Evolutionary conservation across 2,329 filamentous ascomycete genomes (phyloP).

Genomic region (Neoascochyta sp.): DNA sequence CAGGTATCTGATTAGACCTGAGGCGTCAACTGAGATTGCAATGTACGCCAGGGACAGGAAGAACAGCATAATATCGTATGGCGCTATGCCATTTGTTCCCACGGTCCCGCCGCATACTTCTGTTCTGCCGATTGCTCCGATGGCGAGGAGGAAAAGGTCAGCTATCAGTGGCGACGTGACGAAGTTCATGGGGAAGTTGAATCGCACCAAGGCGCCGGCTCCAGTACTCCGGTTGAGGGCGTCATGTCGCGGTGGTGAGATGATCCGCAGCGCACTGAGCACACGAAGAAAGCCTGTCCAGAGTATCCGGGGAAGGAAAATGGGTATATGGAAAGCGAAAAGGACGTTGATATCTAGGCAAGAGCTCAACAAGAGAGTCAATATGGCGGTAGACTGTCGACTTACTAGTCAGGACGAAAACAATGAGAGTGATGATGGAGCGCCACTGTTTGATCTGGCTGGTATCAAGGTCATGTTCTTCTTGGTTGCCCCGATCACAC

Average conservation of each 20-base stretch:
- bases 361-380: constrained; percentile 2
- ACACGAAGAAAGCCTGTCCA: constrained; percentile 45
- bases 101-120: constrained; percentile 68
- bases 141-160: constrained; percentile 67
- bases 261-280: constrained; percentile 51
- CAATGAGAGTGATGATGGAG: constrained; percentile 66
- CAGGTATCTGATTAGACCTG: constrained; percentile 65
- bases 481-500: constrained; percentile 5
- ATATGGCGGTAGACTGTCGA: constrained; percentile 15
- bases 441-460: constrained; percentile 60
- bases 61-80: constrained; percentile 71
- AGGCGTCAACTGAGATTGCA: constrained; percentile 73
- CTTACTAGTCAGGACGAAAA: constrained; percentile 68
- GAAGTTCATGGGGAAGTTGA: constrained; percentile 65
- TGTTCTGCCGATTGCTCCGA: constrained; percentile 60
- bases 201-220: constrained; percentile 45
- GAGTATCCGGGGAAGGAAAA: constrained; percentile 55
- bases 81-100: constrained; percentile 62
- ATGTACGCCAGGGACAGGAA: constrained; percentile 73
- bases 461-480: constrained; percentile 43
- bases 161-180: constrained; percentile 68
- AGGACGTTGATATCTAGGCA: constrained; percentile 63
- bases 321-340: constrained; percentile 63
- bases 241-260: constrained; percentile 42
- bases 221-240: constrained; percentile 22